These are phyloP conservation scores for Fusarium gaditjirri DNA, from an alignment of 2,329 filamentous ascomycete genomes.

Conservation along the genomic window DNA sequence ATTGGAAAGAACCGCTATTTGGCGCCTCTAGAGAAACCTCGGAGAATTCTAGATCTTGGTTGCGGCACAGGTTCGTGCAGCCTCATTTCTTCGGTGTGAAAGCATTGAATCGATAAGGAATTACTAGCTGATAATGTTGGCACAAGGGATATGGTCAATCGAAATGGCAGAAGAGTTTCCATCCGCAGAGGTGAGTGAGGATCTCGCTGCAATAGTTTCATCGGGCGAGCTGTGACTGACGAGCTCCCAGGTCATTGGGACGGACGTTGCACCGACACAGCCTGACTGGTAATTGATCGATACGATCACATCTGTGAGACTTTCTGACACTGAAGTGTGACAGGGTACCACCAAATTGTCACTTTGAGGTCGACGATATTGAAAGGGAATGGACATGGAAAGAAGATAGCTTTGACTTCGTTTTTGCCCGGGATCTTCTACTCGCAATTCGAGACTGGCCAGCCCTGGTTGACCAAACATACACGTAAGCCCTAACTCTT, in stretches of 20 bases:
- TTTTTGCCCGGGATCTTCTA: slow-evolving; percentile 48
- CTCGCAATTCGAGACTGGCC: slow-evolving; percentile 47
- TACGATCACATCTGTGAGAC: background rate
- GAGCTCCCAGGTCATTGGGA: slow-evolving; percentile 30
- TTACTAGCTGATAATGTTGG: background rate
- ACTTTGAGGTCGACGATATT: slow-evolving; percentile 52
- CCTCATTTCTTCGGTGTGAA: too few relatives aligned
- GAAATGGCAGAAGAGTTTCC: slow-evolving; percentile 51
- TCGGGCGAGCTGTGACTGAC: background rate
- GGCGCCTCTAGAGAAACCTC: slow-evolving; percentile 38
- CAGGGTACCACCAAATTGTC: slow-evolving; percentile 53
- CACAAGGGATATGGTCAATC: slow-evolving; percentile 46
- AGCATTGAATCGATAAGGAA: background rate
- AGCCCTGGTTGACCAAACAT: slow-evolving; percentile 48
- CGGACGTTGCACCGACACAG: slow-evolving; percentile 37
- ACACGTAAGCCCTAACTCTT: slow-evolving; percentile 36
- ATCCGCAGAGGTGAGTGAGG: slow-evolving; percentile 24
- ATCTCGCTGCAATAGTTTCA: background rate
- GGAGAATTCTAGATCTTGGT: slow-evolving; percentile 47
- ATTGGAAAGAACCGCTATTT: slow-evolving; percentile 43
- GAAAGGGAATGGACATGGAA: slow-evolving; percentile 53
- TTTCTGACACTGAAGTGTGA: background rate
- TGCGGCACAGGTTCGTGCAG: slow-evolving; percentile 44
- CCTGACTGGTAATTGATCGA: slow-evolving; percentile 25
- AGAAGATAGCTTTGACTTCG: slow-evolving; percentile 49